These are phyloP conservation scores for Perkinsus marinus DNA, from an alignment of 169 alveolate species.

Conservation along the genomic window DNA sequence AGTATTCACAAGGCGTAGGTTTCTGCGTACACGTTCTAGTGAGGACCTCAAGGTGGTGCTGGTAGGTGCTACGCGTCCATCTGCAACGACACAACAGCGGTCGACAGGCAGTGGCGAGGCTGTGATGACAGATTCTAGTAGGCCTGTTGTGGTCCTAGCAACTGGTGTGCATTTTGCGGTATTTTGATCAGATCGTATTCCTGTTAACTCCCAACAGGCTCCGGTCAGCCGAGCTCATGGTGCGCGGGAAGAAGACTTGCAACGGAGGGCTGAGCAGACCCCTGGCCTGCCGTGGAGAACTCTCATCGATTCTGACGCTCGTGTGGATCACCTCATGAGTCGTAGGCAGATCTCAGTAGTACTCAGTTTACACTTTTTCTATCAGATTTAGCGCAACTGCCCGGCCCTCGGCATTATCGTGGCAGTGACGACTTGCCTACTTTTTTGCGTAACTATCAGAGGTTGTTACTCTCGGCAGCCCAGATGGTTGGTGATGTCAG, in stretches of 20 bases:
- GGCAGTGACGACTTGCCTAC: too few relatives aligned
- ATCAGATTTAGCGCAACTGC: background rate
- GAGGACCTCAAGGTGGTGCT: background rate
- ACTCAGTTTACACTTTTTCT: too few relatives aligned
- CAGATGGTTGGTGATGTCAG: too few relatives aligned
- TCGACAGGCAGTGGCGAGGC: background rate
- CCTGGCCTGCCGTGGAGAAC: background rate
- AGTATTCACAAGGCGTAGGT: background rate
- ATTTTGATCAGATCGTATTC: too few relatives aligned
- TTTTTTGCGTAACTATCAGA: background rate
- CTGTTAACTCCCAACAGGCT: background rate
- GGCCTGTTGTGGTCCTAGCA: background rate
- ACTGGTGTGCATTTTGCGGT: background rate
- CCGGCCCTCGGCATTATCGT: too few relatives aligned
- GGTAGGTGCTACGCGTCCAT: background rate
- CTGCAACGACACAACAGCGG: background rate
- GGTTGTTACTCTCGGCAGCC: background rate
- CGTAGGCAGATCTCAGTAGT: too few relatives aligned
- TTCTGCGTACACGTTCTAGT: background rate
- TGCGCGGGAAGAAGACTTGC: background rate
- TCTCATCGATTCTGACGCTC: background rate
- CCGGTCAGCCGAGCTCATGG: too few relatives aligned
- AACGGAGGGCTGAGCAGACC: background rate
- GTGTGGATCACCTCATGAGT: background rate
- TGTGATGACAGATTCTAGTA: background rate